Evolutionary conservation across 2,329 filamentous ascomycete species (phyloP).

Genomic region (Colletotrichum viniferum): DNA sequence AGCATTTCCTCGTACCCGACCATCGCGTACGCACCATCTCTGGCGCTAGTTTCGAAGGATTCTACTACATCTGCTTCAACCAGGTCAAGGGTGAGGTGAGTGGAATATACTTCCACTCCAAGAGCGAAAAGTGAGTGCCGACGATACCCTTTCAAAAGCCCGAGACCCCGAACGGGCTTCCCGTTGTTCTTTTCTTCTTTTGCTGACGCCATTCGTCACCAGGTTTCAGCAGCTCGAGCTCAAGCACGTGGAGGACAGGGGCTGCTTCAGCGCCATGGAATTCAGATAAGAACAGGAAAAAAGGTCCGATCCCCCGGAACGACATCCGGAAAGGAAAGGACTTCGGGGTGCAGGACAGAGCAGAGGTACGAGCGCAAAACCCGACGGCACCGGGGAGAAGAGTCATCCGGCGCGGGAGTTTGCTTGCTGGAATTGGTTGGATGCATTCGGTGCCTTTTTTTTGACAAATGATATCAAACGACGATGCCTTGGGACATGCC

Average conservation of each 20-base stretch:
- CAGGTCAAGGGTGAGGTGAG: constrained; percentile 84
- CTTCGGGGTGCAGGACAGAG: not conserved
- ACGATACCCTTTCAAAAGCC: not conserved
- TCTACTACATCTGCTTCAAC: constrained; percentile 99
- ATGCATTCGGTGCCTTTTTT: not conserved
- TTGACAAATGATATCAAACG: constrained; percentile 20
- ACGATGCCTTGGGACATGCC: constrained; percentile 7
- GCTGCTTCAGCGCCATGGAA: constrained; percentile 86
- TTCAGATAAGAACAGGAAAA: constrained; percentile 55
- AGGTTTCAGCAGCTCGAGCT: constrained; percentile 94
- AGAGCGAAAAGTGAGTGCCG: constrained; percentile 87
- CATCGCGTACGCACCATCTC: constrained; percentile 89
- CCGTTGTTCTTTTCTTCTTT: not conserved
- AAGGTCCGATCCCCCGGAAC: not conserved
- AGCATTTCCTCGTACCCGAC: constrained; percentile 95
- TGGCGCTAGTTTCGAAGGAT: constrained; percentile 96
- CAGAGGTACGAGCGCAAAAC: not conserved
- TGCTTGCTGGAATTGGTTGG: not conserved
- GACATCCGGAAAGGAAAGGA: not conserved
- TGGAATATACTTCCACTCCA: constrained; percentile 97
- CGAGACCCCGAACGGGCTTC: not conserved
- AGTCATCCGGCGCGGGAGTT: not conserved
- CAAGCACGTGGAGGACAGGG: constrained; percentile 83
- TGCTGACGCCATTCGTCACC: constrained; percentile 10
- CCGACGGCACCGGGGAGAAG: not conserved